Evolutionary conservation across 2,329 filamentous ascomycete genomes (phyloP).

Genomic region (Beauveria bassiana): DNA sequence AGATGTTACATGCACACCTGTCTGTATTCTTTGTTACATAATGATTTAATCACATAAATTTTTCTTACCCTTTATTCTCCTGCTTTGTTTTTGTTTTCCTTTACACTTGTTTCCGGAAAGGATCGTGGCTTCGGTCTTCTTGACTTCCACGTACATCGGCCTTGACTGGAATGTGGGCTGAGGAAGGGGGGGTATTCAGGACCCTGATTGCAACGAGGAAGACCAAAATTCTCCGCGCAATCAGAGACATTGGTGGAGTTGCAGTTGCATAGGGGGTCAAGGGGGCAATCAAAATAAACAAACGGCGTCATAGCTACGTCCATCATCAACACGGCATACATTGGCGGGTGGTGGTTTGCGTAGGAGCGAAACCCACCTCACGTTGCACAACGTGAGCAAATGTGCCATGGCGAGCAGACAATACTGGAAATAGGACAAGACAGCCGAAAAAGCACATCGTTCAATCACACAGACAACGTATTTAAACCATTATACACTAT

Average conservation of each 20-base stretch:
- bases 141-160: too few relatives aligned
- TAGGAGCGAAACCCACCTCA: neutral
- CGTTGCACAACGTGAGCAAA: too few relatives aligned
- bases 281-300: neutral
- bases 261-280: neutral
- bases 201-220: neutral
- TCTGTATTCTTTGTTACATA: neutral
- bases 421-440: neutral
- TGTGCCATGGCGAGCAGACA: too few relatives aligned
- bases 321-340: too few relatives aligned
- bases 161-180: too few relatives aligned
- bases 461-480: slow-evolving; percentile 1
- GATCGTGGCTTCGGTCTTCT: too few relatives aligned
- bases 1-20: neutral
- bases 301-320: neutral
- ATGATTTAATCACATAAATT: neutral
- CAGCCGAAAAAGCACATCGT: neutral
- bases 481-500: slow-evolving; percentile 28
- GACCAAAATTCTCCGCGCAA: neutral
- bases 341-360: too few relatives aligned
- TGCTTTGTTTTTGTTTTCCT: neutral
- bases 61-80: neutral
- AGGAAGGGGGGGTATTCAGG: too few relatives aligned
- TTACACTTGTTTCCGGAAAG: too few relatives aligned
- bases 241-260: neutral